Base-by-base conservation (phyloP, 805 yeast species). In the Dipodascopsis uninucleata region DNA sequence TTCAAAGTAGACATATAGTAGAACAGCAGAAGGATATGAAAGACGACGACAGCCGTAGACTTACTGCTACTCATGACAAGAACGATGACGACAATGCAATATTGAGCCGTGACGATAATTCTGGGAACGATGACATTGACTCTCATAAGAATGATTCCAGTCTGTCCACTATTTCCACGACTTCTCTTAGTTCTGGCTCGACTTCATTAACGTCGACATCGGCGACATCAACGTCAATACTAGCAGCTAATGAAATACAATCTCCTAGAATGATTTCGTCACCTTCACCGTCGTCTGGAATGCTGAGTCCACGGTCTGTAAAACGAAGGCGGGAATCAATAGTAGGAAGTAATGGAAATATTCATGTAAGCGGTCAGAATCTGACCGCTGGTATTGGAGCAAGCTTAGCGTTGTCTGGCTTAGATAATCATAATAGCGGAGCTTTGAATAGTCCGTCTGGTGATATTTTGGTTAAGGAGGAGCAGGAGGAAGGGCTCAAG, bases 181-280 rank as follows among this genome's bases (percentile, higher is more conserved):
- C n/a, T n/a, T n/a, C n/a, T n/a, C n/a, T n/a, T n/a, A n/a, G n/a
- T n/a, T n/a, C n/a, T n/a, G n/a, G n/a, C n/a, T n/a, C n/a, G n/a
- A n/a, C n/a, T n/a, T n/a, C n/a, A 5, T 16, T 14, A 24, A 25
- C 34, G 23, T 28, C n/a, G 25, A 39, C 7, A 10, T 14, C 16
- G 41, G 17, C 7, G 31, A 10, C 23, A 36, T 24, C 12, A 18
- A n/a, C n/a, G 40, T 32, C 5, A 39, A 43, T 18, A 20, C 5
- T 7, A 26, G 25, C 23, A 28, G 23, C 33, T 16, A 14, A 12
- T 10, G 32, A 38, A 16, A 20, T n/a, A 12, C 20, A 12, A 6
- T 43, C 47, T 22, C 43, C 49, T 3, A 21, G 22, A n/a, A 21
- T 28, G 28, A 24, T 24, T n/a, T 36, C 49, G 18, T 43, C 49